Conservation (phyloP, 2,329 filamentous ascomycete genomes). For the Triangularia verruculosa region DNA sequence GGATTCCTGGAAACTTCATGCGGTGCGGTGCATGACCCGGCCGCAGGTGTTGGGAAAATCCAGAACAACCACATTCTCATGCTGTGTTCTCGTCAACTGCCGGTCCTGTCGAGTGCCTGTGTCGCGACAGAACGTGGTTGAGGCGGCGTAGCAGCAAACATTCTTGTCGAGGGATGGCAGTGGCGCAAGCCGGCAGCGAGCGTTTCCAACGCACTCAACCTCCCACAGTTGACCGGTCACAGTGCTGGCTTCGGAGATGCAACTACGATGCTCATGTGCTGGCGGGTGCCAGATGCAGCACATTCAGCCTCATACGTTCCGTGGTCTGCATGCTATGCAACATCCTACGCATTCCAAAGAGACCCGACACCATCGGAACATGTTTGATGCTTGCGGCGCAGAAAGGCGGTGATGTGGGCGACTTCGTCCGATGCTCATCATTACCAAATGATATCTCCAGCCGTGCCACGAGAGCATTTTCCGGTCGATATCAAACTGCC, state of each 20-base stretch:
- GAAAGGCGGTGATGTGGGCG: neutral
- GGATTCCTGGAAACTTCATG: constrained; percentile 1
- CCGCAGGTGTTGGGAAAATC: constrained; percentile 6
- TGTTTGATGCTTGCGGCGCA: neutral
- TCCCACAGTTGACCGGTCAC: neutral
- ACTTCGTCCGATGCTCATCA: neutral
- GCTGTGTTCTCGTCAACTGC: constrained; percentile 21
- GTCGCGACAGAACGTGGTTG: constrained; percentile 17
- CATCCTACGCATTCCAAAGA: constrained; percentile 1
- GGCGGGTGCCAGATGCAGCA: constrained; percentile 9
- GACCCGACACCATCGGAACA: neutral
- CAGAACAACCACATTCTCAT: constrained; percentile 9
- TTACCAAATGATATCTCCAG: neutral
- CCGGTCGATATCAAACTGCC: neutral
- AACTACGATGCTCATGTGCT: constrained; percentile 1
- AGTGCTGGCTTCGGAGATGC: neutral
- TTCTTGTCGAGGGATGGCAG: constrained; percentile 8
- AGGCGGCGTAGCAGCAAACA: constrained; percentile 15
- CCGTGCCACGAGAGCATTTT: neutral
- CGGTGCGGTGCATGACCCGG: constrained; percentile 6
- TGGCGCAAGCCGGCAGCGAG: neutral
- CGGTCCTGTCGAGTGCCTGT: constrained; percentile 9
- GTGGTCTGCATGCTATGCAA: neutral
- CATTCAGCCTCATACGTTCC: constrained; percentile 16
- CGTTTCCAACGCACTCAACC: neutral